Evolutionary conservation across 495 filamentous ascomycete genomes (phyloP).

Genomic region (Lepidopterella palustris): DNA sequence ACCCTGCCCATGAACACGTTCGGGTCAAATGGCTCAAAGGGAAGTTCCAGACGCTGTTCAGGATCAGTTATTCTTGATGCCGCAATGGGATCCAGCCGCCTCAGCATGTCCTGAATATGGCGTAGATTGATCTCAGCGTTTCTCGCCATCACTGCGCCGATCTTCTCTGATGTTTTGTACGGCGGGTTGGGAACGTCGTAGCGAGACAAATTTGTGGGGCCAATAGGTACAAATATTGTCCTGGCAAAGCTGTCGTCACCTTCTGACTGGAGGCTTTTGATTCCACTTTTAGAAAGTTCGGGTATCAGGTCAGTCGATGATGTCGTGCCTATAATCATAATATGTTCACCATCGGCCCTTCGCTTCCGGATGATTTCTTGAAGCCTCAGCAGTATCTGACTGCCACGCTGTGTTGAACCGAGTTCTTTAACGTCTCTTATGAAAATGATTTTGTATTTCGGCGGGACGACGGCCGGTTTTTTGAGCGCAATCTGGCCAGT

Average conservation of each 20-base stretch:
- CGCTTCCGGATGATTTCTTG: conserved; percentile 63
- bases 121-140: conserved; percentile 60
- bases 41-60: neutral
- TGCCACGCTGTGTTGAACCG: conserved; percentile 53
- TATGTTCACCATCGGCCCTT: conserved; percentile 58
- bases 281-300: conserved; percentile 44
- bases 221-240: conserved; percentile 46
- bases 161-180: conserved; percentile 41
- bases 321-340: conserved; percentile 71
- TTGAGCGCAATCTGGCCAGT: neutral
- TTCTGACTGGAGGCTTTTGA: conserved; percentile 43
- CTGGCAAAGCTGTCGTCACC: conserved; percentile 39
- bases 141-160: conserved; percentile 33
- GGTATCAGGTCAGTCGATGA: conserved; percentile 47
- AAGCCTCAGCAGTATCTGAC: conserved; percentile 56
- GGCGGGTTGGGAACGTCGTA: conserved; percentile 33
- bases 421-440: conserved; percentile 77
- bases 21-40: conserved; percentile 5
- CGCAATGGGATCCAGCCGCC: conserved; percentile 34
- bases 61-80: neutral
- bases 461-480: neutral
- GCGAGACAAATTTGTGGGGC: conserved; percentile 14
- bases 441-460: conserved; percentile 53
- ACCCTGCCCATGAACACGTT: conserved; percentile 17
- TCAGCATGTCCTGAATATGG: conserved; percentile 62